Base-by-base conservation (phyloP, 805 yeast species). In the Pichia californica region DNA sequence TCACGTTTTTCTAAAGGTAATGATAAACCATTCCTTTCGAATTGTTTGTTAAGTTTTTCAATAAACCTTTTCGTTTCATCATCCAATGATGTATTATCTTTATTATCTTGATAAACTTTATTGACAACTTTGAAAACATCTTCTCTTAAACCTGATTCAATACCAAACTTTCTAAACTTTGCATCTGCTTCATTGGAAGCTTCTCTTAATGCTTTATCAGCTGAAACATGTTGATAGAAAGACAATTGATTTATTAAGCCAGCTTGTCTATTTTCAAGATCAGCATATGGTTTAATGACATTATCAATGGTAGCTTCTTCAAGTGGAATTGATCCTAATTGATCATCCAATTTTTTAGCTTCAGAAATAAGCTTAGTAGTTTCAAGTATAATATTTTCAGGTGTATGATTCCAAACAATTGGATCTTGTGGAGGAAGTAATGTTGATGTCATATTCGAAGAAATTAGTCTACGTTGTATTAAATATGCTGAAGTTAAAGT, bases 211-310 rank as follows among this genome's bases (percentile, higher is more conserved):
- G 64, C 77, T 54, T 79, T 76, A 49, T 73, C 70, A 18, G 77
- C 54, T 3, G 89, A 81, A 10, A 87, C 89, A 52, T 82, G 81
- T 60, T 80, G 87, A 55, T 78, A 81, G 57, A 87, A 86, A 16
- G 81, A 67, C 52, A 84, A 61, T 51, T 73, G 81, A 52, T 72
- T 73, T 23, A 67, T 66, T 7, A 70, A 40, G 5, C 71, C 70
- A 9, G 68, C 61, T 34, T 70, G 67, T 21, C 62, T 63, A 55
- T 83, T 79, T 49, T 77, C 79, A 41, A 70, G 61, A 30, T 68
- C 59, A 20, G 79, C 75, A 45, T 65, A 69, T 14, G 83, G 80
- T 41, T 65, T 60, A 44, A 85, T 69, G 11, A 79, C 75, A 41
- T 66, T 70, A 2, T 77, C 83, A 45, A 83, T 63, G 2, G 81